phyloP scores from a whole-genome alignment of 1,139 yeast genomes.

The Blastobotrys capitulatus region DNA sequence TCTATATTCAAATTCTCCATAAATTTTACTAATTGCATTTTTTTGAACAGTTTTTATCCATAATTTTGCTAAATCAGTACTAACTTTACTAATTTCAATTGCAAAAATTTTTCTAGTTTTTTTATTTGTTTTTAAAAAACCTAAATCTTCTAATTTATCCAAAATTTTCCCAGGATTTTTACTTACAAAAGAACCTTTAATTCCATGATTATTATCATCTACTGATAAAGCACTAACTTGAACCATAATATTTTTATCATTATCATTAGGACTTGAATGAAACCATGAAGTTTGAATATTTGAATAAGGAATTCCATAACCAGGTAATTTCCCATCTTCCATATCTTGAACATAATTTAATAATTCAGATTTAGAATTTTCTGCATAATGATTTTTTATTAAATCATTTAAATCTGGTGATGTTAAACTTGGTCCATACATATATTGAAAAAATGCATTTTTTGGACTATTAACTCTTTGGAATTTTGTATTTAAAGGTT shows the following conservation, averaged over 20 bases:
- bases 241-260: not conserved
- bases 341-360: not conserved
- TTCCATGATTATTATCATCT: not conserved
- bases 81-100: not conserved
- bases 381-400: not conserved
- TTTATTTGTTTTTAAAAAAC: not conserved
- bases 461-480: not conserved
- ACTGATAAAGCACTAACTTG: not conserved
- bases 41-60: conserved; percentile 1
- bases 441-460: not conserved
- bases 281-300: not conserved
- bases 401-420: not conserved
- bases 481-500: not conserved
- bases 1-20: not conserved
- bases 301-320: not conserved
- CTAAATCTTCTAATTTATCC: not conserved
- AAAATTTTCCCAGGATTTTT: not conserved
- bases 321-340: not conserved
- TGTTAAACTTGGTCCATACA: not conserved
- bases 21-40: not conserved
- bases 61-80: not conserved
- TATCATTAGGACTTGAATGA: not conserved
- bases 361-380: not conserved
- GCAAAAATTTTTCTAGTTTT: not conserved
- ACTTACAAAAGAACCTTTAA: not conserved